Conservation (phyloP, 2,329 filamentous ascomycete genomes). For the Fusarium transvaalense region DNA sequence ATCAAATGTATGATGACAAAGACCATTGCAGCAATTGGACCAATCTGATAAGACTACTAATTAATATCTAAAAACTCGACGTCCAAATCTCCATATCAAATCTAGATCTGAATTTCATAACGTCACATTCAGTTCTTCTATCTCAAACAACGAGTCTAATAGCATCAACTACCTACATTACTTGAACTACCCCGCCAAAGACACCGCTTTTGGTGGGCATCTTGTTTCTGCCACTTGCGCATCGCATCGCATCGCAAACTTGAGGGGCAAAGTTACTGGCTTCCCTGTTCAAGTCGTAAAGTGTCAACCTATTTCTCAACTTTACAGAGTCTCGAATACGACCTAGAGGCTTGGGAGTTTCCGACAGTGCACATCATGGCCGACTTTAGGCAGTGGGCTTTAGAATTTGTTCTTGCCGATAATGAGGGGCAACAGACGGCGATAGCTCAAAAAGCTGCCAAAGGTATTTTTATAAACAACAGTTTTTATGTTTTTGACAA, state of each 20-base stretch:
- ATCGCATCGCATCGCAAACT: constrained; percentile 21
- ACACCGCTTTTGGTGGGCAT: constrained; percentile 47
- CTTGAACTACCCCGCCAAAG: constrained; percentile 43
- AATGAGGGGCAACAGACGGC: constrained; percentile 56
- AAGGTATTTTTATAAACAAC: constrained; percentile 49
- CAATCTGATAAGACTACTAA: constrained; percentile 31
- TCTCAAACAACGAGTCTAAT: background rate
- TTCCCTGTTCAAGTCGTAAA: background rate
- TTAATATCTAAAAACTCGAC: constrained; percentile 14
- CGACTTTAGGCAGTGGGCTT: constrained; percentile 64
- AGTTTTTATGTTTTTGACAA: background rate
- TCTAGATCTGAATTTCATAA: constrained; percentile 2
- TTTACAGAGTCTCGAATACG: background rate
- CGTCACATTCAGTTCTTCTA: background rate
- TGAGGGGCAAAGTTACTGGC: constrained; percentile 16
- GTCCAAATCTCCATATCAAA: background rate
- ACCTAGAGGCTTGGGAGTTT: background rate
- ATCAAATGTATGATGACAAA: constrained; percentile 44
- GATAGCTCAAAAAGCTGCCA: constrained; percentile 62
- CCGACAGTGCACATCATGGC: constrained; percentile 56
- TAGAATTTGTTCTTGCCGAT: constrained; percentile 67
- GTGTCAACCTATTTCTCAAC: background rate
- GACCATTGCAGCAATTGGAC: constrained; percentile 42
- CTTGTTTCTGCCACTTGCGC: constrained; percentile 37
- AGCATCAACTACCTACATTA: background rate